Percentiles rank a stretch among this genome's conserved stretches.
These are phyloP conservation scores for Chlamydomonas sp. DNA, from an alignment of 139 green algal species.

Conservation along the genomic window DNA sequence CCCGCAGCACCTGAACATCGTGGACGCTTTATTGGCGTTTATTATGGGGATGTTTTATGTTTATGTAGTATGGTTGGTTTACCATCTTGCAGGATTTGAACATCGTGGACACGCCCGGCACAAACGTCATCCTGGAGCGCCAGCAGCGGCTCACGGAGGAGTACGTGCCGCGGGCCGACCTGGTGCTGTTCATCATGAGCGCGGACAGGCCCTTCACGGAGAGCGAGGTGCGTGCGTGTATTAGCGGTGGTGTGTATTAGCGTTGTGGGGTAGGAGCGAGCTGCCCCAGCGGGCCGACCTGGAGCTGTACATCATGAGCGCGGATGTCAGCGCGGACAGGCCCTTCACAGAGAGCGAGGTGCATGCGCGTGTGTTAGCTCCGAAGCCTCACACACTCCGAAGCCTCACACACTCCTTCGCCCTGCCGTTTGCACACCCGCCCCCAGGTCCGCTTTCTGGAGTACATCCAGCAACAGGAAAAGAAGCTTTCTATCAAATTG, in stretches of 20 bases:
- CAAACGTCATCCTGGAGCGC: conserved; percentile 97
- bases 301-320: conserved; percentile 95
- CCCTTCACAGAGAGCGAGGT: conserved; percentile 95
- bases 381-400: no score
- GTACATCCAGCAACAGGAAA: conserved; percentile 94
- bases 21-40: no score
- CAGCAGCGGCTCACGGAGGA: conserved; percentile 99
- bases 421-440: neutral
- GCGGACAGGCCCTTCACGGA: conserved; percentile 94
- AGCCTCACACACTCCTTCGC: no score
- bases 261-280: neutral
- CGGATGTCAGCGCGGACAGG: conserved; percentile 67
- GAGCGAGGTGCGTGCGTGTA: conserved; percentile 76
- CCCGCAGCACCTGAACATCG: conserved; percentile 29
- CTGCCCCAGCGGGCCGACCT: conserved; percentile 89
- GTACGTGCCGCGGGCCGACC: conserved; percentile 95
- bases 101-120: conserved; percentile 98
- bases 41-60: no score
- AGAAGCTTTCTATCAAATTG: no score
- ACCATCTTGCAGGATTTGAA: conserved; percentile 71
- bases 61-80: neutral
- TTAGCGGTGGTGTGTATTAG: no score
- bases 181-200: conserved; percentile 97
- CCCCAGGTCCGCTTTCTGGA: conserved; percentile 75
- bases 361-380: neutral